phyloP scores from a whole-genome alignment of 2,329 filamentous ascomycete species.

The Aspergillus niger region DNA sequence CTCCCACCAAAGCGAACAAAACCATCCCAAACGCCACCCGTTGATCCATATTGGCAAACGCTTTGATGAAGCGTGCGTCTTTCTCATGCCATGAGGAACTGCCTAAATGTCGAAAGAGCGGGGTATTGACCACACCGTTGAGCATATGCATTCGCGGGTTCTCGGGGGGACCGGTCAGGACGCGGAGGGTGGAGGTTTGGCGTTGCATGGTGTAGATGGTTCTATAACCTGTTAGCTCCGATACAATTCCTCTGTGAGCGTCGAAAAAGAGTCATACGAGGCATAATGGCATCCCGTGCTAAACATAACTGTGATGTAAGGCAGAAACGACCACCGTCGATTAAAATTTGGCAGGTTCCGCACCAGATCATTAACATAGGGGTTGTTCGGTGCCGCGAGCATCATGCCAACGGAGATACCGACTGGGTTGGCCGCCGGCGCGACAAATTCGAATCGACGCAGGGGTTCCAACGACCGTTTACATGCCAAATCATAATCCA shows the following conservation, averaged over 20 bases:
- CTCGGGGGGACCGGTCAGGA: slow-evolving; percentile 36
- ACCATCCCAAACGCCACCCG: slow-evolving; percentile 9
- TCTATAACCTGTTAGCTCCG: slow-evolving; percentile 12
- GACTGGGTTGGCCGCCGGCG: slow-evolving; percentile 44
- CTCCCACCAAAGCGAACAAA: neutral
- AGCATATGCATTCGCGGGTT: slow-evolving; percentile 40
- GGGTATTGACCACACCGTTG: slow-evolving; percentile 44
- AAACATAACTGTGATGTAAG: slow-evolving; percentile 49
- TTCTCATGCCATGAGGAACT: slow-evolving; percentile 48
- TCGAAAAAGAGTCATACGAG: slow-evolving; percentile 29
- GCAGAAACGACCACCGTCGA: slow-evolving; percentile 42
- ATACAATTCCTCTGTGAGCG: too few relatives aligned
- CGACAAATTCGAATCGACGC: slow-evolving; percentile 46
- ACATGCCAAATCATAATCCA: slow-evolving; percentile 45
- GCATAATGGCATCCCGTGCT: slow-evolving; percentile 49
- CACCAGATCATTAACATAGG: slow-evolving; percentile 39
- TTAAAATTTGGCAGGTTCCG: slow-evolving; percentile 39
- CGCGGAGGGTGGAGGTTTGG: slow-evolving; percentile 37
- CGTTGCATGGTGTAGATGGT: slow-evolving; percentile 43
- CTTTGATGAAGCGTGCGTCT: slow-evolving; percentile 36
- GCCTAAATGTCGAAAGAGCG: slow-evolving; percentile 46
- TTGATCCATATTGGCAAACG: slow-evolving; percentile 12
- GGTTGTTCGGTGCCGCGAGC: slow-evolving; percentile 40
- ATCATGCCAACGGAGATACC: slow-evolving; percentile 49
- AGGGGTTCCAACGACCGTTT: slow-evolving; percentile 43